phyloP scores from a whole-genome alignment of 805 yeast genomes.

The Yarrowia osloensis region DNA sequence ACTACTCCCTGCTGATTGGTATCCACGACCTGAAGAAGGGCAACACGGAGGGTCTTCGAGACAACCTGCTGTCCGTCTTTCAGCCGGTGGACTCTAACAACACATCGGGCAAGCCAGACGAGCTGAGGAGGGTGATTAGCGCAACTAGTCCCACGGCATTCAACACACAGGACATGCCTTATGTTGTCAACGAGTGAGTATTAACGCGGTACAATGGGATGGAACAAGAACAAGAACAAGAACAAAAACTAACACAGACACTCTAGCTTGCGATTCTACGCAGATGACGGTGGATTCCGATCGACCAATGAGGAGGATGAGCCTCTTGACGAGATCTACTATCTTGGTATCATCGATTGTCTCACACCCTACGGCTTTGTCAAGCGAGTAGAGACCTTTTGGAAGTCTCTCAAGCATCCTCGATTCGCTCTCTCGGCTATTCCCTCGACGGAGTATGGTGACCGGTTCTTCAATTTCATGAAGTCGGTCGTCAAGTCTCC shows the following conservation, averaged over 20 bases:
- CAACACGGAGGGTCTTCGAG: constrained; percentile 40
- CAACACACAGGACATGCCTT: constrained; percentile 33
- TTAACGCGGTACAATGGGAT: background rate
- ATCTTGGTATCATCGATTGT: constrained; percentile 92
- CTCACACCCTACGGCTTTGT: constrained; percentile 61
- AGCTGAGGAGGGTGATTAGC: constrained; percentile 41
- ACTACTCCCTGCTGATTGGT: constrained; percentile 87
- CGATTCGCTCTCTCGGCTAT: constrained; percentile 70
- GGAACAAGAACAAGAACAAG: background rate
- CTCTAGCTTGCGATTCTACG: constrained; percentile 56
- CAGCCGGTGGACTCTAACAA: constrained; percentile 40
- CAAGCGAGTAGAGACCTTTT: constrained; percentile 81
- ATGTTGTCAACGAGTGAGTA: constrained; percentile 28
- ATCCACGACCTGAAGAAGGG: constrained; percentile 65
- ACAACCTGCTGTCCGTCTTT: constrained; percentile 42
- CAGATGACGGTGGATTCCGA: constrained; percentile 81
- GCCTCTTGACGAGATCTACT: constrained; percentile 71
- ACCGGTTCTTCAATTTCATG: constrained; percentile 69
- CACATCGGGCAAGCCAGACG: constrained; percentile 35
- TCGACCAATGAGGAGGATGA: constrained; percentile 66
- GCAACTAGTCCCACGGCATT: constrained; percentile 43
- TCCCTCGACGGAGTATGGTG: constrained; percentile 89
- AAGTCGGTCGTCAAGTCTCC: constrained; percentile 29
- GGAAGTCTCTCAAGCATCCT: constrained; percentile 42
- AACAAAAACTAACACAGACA: constrained; percentile 24